Percentiles rank a stretch among this genome's conserved stretches.
Conservation (phyloP, 306 rosid genomes). For the Dalbergia oliveri region DNA sequence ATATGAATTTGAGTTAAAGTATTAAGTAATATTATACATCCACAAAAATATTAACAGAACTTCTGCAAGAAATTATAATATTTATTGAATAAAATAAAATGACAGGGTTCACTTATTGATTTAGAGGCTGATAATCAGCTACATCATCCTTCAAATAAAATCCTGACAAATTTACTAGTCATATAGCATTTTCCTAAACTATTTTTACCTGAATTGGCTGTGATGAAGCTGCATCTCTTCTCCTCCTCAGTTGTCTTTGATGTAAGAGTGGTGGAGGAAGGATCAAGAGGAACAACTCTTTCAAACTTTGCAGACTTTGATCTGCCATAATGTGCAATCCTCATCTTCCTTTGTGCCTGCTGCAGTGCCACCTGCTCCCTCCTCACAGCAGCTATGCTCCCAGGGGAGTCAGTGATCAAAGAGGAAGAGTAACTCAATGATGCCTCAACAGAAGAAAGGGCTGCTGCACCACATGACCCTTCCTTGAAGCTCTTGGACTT, state of each 20-base stretch:
- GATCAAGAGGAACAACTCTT: constrained; percentile 62
- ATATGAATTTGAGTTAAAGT: too few species aligned
- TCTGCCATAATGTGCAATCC: constrained; percentile 96
- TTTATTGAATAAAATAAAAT: too few species aligned
- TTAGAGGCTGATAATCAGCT: too few species aligned
- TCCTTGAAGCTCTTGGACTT: constrained; percentile 91
- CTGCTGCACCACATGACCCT: constrained; percentile 46
- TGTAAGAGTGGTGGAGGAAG: constrained; percentile 45
- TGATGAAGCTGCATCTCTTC: constrained; percentile 94
- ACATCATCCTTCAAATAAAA: too few species aligned
- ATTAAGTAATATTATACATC: too few species aligned
- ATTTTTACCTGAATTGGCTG: constrained; percentile 78
- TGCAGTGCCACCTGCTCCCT: constrained; percentile 92
- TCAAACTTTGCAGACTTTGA: constrained; percentile 93
- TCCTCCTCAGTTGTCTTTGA: constrained; percentile 63
- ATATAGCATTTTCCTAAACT: too few species aligned
- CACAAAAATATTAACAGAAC: too few species aligned
- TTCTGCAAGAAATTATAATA: too few species aligned
- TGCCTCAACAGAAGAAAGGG: constrained; percentile 51
- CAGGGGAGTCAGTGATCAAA: constrained; percentile 88
- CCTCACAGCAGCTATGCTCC: constrained; percentile 95
- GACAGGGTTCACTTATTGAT: too few species aligned
- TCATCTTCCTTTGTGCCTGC: constrained; percentile 91
- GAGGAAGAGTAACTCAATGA: constrained; percentile 80
- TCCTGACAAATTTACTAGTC: too few species aligned